phyloP scores from a whole-genome alignment of 768 basidiomycete genomes.

The Trametes meyenii region DNA sequence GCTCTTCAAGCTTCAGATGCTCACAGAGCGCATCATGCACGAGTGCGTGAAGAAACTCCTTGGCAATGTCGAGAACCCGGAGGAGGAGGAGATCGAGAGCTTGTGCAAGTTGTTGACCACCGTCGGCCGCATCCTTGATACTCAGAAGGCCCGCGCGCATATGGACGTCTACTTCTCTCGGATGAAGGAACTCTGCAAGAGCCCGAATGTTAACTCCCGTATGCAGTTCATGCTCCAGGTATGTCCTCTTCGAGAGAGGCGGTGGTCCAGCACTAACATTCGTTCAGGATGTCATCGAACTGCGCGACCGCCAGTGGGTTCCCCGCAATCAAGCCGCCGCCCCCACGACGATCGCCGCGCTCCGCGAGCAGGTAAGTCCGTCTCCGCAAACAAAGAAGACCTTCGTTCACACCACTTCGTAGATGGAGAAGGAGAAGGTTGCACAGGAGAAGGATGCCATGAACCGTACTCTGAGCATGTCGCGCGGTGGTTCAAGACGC shows the following conservation, averaged over 20 bases:
- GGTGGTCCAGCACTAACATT: neutral
- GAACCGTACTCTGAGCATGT: constrained; percentile 73
- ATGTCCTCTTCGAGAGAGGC: constrained; percentile 29
- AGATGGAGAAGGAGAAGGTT: constrained; percentile 91
- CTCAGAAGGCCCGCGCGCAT: constrained; percentile 75
- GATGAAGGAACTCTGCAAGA: constrained; percentile 83
- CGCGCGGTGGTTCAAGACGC: constrained; percentile 87
- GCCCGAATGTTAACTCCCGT: constrained; percentile 74
- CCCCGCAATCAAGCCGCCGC: constrained; percentile 71
- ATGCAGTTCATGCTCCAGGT: constrained; percentile 98
- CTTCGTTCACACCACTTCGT: constrained; percentile 1
- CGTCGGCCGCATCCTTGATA: constrained; percentile 84
- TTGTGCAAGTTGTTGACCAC: constrained; percentile 92
- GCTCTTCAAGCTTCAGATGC: constrained; percentile 98
- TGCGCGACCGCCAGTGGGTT: constrained; percentile 83
- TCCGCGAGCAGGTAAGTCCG: constrained; percentile 78
- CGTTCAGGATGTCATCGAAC: constrained; percentile 83
- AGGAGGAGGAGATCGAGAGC: constrained; percentile 97
- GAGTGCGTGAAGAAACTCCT: constrained; percentile 96
- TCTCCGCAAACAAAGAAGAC: constrained; percentile 10
- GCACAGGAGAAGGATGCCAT: constrained; percentile 74
- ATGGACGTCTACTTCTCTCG: constrained; percentile 94
- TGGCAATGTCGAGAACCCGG: constrained; percentile 90
- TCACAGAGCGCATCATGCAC: constrained; percentile 98
- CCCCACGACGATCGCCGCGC: constrained; percentile 85